Evolutionary conservation across 768 basidiomycete species (phyloP).

Genomic region (Leucocoprinus sp.): DNA sequence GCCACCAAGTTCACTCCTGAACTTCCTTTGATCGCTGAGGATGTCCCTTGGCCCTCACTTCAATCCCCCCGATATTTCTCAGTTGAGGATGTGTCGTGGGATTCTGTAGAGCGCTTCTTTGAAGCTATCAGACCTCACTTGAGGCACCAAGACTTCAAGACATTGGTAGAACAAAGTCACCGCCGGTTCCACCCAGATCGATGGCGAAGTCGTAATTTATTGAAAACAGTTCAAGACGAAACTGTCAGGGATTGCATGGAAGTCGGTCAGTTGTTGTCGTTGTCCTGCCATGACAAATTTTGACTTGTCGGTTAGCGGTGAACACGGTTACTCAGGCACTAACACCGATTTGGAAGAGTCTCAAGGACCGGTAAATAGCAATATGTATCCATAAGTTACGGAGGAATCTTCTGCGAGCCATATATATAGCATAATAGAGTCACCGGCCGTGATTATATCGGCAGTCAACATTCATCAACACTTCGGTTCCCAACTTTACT

Average conservation of each 20-base stretch:
- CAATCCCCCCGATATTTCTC: conserved; percentile 41
- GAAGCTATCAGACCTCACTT: conserved; percentile 39
- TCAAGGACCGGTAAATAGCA: conserved; percentile 4
- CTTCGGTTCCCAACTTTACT: not conserved
- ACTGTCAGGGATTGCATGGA: conserved; percentile 50
- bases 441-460: too few species aligned
- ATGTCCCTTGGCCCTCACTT: conserved; percentile 73
- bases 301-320: conserved; percentile 23
- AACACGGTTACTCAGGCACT: conserved; percentile 70
- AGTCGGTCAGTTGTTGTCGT: conserved; percentile 40
- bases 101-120: conserved; percentile 67
- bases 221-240: conserved; percentile 50
- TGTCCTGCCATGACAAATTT: not conserved
- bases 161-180: conserved; percentile 62
- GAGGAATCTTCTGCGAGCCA: too few species aligned
- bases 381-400: too few species aligned
- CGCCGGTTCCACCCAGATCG: conserved; percentile 74
- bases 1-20: conserved; percentile 43
- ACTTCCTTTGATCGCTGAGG: conserved; percentile 47
- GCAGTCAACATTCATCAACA: not conserved
- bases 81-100: conserved; percentile 64
- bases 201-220: conserved; percentile 62
- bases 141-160: conserved; percentile 53
- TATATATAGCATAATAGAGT: too few species aligned
- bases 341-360: conserved; percentile 56